Base-by-base conservation (phyloP, 106 monocot genomes). In the Cymbidium sinense region DNA sequence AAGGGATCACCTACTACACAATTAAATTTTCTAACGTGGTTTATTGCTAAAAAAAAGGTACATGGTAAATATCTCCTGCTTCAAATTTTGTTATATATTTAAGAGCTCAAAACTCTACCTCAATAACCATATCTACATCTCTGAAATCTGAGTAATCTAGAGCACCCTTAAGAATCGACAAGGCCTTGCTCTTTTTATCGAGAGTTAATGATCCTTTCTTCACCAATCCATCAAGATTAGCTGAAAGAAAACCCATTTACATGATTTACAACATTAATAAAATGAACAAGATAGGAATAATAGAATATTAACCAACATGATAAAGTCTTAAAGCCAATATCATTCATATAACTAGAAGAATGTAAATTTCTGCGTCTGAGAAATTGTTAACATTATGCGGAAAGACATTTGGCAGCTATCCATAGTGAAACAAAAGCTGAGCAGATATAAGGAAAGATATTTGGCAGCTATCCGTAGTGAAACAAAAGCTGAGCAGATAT, bases 51-150 rank as follows among this genome's bases (percentile, higher is more conserved):
- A 9, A 41, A 41, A 41, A 41, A 6, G n/a, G 41, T 41, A 41
- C 41, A 41, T 9, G 6, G 9, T 6, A 41, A 9, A 41, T 9
- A 5, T 41, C 9, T 41, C 41, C 9, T 9, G 2, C 9, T 41
- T 41, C 41, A 41, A 41, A 41, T n/a, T 8, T 41, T 41, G 41
- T 41, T 9, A 70, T 28, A 15, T 0, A 64, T 6, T 27, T 28
- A 64, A 4, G 9, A 1, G 64, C 2, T 64, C 11, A 47, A 77
- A 58, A 27, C 20, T 3, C 35, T 76, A 94, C 94, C 94, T 94
- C 94, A 27, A 94, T 89, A 76, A 94, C 94, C 94, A 94, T 89
- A 85, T 94, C 94, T 76, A 94, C 91, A 81, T 87, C 64, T 74
- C 77, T 84, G 75, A 94, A 94, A 21, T 91, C 94, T 47, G 87